Evolutionary conservation across 129 eudicot genomes (phyloP), one percentile per base, ranked within the genome.

Genomic region (Escallonia herrerae): DNA sequence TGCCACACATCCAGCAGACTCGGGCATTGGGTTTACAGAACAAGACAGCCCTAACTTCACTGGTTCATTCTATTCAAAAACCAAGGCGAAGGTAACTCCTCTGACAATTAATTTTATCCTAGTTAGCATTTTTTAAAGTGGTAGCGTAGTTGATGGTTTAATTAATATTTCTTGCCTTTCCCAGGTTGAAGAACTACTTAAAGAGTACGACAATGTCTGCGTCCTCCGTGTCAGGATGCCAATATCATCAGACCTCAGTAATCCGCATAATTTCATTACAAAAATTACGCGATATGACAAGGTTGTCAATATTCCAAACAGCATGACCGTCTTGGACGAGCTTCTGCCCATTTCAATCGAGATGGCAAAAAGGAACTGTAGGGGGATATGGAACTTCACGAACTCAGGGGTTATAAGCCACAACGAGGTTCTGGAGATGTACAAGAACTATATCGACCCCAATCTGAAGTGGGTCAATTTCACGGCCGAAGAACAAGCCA

Each of bases 201-300:
- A 76, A 56, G 71, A 76, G 64, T 81, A 59, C 45, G 82, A 76
- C 5, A 81, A 81, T 14, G 82, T 76, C 14, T 81, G 86, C 79
- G 76, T 82, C 5, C 65, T 81, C 5, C 74, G 86, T 7, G 82
- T 81, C 5, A 45, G 86, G 15, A 81, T 81, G 86, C 86, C 86
- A 0, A 81, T 81, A 46, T 81, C 86, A 7, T 81, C 86, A 3
- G 86, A 81, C 60, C 79, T 81, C n/a, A 68, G 76, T 42, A 81
- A 81, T 79, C 86, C 85, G 9, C 82, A 79, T 69, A 81, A 81
- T 79, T 81, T 81, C 71, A 76, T 81, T 63, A 81, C 86, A 0
- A 81, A 81, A 51, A 81, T 81, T 49, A 56, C 65, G 5, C 82
- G 82, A 10, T 81, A 76, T 6, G 72, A 76, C 48, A 81, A 81